Conservation (phyloP, 2,329 filamentous ascomycete species). For the Anthostomella pinea region DNA sequence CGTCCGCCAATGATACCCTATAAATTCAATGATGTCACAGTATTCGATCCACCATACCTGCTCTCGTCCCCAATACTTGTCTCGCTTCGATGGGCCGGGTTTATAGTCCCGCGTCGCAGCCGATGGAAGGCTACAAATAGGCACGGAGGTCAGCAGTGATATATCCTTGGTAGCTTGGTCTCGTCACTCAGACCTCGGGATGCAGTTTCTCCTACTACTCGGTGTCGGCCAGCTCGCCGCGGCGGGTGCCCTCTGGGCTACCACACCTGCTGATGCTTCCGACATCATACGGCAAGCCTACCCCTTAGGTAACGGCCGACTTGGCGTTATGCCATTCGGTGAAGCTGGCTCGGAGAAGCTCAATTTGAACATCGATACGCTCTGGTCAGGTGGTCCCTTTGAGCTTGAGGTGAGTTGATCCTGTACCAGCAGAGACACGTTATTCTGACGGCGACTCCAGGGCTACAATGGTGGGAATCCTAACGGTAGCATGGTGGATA, state of each 20-base stretch:
- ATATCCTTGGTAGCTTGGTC: neutral
- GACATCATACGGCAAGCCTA: slow-evolving; percentile 2
- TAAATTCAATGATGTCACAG: no score
- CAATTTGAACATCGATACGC: slow-evolving; percentile 45
- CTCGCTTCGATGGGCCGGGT: neutral
- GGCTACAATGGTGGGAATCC: slow-evolving; percentile 48
- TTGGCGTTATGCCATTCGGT: slow-evolving; percentile 41
- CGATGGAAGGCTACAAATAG: neutral
- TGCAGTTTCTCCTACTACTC: neutral
- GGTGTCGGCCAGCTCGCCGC: neutral
- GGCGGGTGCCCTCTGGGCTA: neutral
- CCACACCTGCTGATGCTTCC: neutral
- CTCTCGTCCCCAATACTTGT: neutral
- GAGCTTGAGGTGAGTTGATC: slow-evolving; percentile 33
- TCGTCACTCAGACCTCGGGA: neutral
- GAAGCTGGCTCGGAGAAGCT: slow-evolving; percentile 40
- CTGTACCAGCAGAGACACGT: neutral
- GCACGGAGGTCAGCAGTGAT: neutral
- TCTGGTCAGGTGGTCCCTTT: slow-evolving; percentile 52
- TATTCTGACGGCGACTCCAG: neutral
- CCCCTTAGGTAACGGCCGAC: neutral
- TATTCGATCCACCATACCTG: neutral
- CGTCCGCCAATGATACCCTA: no score
- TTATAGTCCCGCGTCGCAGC: no score
- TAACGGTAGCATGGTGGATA: slow-evolving; percentile 28